phyloP scores from a whole-genome alignment of 2,329 filamentous ascomycete species.

The Canariomyces notabilis region DNA sequence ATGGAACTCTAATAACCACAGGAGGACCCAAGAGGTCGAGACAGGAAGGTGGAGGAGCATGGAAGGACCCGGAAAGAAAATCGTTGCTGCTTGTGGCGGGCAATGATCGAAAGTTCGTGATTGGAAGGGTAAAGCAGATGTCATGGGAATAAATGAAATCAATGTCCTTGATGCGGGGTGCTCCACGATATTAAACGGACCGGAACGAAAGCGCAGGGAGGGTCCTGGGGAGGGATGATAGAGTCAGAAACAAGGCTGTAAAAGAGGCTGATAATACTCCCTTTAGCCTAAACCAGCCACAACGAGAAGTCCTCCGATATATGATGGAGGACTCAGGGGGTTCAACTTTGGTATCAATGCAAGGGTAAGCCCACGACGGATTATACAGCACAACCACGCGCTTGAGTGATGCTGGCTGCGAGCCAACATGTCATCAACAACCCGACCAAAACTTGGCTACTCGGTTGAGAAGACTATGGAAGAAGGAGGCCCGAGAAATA shows the following conservation, averaged over 20 bases:
- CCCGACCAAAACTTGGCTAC: too few relatives aligned
- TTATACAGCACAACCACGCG: not conserved
- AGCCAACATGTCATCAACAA: too few relatives aligned
- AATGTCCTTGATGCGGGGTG: conserved; percentile 13
- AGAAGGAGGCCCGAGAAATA: too few relatives aligned
- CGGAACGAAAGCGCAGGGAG: conserved; percentile 14
- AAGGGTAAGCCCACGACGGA: conserved; percentile 7
- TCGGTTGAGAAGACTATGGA: too few relatives aligned
- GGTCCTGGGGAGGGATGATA: conserved; percentile 16
- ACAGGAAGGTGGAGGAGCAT: conserved; percentile 7
- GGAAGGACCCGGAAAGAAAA: conserved; percentile 11
- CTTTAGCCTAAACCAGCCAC: conserved; percentile 21
- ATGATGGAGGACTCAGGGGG: not conserved
- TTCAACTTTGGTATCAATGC: not conserved
- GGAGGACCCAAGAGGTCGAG: conserved; percentile 3
- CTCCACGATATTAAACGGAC: conserved; percentile 19
- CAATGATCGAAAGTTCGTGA: conserved; percentile 14
- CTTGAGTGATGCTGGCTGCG: not conserved
- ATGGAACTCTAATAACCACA: conserved; percentile 12
- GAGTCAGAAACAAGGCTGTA: conserved; percentile 13
- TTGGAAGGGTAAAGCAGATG: conserved; percentile 24
- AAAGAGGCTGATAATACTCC: conserved; percentile 15
- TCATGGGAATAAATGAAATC: conserved; percentile 19
- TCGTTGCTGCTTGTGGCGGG: conserved; percentile 9
- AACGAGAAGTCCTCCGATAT: conserved; percentile 1